phyloP scores from a whole-genome alignment of 768 basidiomycete genomes.

The Tylopilus sp. region DNA sequence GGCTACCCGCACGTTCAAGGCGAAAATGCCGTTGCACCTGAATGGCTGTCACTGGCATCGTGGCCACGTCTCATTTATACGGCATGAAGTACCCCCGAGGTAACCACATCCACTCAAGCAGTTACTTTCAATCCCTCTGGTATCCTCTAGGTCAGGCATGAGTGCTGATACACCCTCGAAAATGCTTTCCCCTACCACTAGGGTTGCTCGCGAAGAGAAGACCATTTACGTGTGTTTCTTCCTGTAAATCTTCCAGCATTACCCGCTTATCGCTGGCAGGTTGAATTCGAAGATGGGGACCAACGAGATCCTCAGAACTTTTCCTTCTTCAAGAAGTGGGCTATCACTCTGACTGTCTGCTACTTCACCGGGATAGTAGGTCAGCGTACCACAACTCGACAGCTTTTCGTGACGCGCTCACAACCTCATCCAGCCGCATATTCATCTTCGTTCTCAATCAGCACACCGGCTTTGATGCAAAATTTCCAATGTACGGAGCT shows the following conservation, averaged over 20 bases:
- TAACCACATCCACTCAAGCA: too few relatives aligned
- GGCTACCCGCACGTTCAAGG: too few relatives aligned
- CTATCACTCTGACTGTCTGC: slow-evolving; percentile 31
- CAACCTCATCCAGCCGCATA: slow-evolving; percentile 37
- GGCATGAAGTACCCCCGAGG: too few relatives aligned
- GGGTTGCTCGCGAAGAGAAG: slow-evolving; percentile 1
- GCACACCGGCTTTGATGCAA: slow-evolving; percentile 49
- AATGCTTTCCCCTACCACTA: too few relatives aligned
- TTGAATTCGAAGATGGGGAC: slow-evolving; percentile 39
- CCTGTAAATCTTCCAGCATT: not conserved
- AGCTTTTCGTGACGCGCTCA: not conserved
- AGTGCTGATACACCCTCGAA: too few relatives aligned
- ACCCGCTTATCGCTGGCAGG: slow-evolving; percentile 24
- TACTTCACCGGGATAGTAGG: slow-evolving; percentile 24
- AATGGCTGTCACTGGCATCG: too few relatives aligned
- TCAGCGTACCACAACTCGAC: not conserved
- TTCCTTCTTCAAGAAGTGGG: slow-evolving; percentile 39
- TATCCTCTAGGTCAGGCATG: too few relatives aligned
- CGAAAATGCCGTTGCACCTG: too few relatives aligned
- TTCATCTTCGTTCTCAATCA: slow-evolving; percentile 50
- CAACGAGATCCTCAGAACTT: slow-evolving; percentile 38
- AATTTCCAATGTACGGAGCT: slow-evolving; percentile 42
- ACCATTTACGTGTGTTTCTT: slow-evolving; percentile 8
- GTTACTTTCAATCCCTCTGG: too few relatives aligned
- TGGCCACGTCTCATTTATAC: too few relatives aligned